Evolutionary conservation across 108 stramenopile genomes (phyloP), one percentile per base, ranked within the genome.

Genomic region (Cylindrotheca closterium): DNA sequence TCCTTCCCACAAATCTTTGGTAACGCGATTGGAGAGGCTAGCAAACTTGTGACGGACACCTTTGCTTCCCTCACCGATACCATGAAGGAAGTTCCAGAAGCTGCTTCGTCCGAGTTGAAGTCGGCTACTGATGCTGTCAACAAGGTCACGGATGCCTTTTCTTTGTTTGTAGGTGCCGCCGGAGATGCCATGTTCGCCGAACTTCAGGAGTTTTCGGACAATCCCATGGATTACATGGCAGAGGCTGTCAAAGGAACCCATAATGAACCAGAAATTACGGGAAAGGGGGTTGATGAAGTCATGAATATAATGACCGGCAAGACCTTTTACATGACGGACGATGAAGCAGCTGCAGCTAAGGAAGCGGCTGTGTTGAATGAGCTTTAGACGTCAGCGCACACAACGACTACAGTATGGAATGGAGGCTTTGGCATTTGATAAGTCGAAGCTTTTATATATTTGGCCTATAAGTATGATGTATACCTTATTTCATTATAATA

Each of bases 1-100:
- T 64, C 63, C 4, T 58, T 58, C n/a, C 58, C 58, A 15, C 30
- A 31, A 5, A 58, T 58, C 5, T 4, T 58, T 17, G 58, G 58
- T 21, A 33, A 58, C 2, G 58, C 58, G 7, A 37, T 58, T 37
- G 58, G 29, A 4, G 29, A 28, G 4, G 58, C 58, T 23, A 58
- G 58, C 58, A 58, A 37, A 33, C 30, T 31, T 22, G 58, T 58
- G 4, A 37, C 58, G 23, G 34, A 58, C 32, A 33, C 32, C 18
- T 18, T 58, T 42, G 17, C 31, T 25, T 25, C 1, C 0, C 21
- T 25, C 55, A 57, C 19, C 1, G 30, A 2, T n/a, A n/a, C 55
- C 15, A 57, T n/a, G 55, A 27, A 27, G 12, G 22, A 51, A n/a
- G 5, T 51, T 51, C 51, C 51, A 5, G 4, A 51, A 4, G 8